Base-by-base conservation (phyloP, 495 filamentous ascomycete species). In the Aspergillus biplanus region DNA sequence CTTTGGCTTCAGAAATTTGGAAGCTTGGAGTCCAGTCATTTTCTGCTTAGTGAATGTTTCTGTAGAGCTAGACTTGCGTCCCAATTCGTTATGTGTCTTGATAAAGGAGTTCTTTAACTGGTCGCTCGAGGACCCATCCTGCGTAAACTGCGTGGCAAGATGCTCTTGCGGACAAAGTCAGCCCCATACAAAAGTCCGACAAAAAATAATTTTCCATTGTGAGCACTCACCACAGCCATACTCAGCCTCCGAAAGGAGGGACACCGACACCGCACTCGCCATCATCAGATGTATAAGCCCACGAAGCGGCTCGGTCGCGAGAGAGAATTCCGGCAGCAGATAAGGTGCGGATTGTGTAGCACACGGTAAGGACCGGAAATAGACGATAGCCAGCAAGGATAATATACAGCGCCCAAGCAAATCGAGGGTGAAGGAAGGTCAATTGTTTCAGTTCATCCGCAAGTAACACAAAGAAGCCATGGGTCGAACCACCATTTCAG, bases 161-260 rank as follows among this genome's bases (percentile, higher is more conserved):
- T 82, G 79, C 68, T 80, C 79, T 82, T 57, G 16, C 39, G 16
- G 33, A 18, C 33, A 63, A 73, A 59, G 73, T 73, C 44, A 39
- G 58, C 16, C 21, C 61, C 34, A 59, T 21, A 35, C 13, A 7
- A 27, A 27, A 27, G 21, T 27, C 21, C 21, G 21, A 27, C 4
- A 49, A 33, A 32, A 50, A 50, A 33, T 16, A 3, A 33, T n/a
- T 18, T 46, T 44, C 31, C 50, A 49, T 46, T 33, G 18, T 47
- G 57, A 44, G 48, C 57, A 69, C 79, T 66, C 77, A 82, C 79
- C 79, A 54, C 79, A 82, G 56, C 79, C 79, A 62, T 71, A 82
- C 48, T 75, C 77, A 4, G 79, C 74, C 65, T 82, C 79, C 1
- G 78, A 78, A 18, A 80, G 69, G 42, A 76, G 63, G 13, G 71